Evolutionary conservation across 768 basidiomycete genomes (phyloP).

Genomic region (Panaeolus papilionaceus): DNA sequence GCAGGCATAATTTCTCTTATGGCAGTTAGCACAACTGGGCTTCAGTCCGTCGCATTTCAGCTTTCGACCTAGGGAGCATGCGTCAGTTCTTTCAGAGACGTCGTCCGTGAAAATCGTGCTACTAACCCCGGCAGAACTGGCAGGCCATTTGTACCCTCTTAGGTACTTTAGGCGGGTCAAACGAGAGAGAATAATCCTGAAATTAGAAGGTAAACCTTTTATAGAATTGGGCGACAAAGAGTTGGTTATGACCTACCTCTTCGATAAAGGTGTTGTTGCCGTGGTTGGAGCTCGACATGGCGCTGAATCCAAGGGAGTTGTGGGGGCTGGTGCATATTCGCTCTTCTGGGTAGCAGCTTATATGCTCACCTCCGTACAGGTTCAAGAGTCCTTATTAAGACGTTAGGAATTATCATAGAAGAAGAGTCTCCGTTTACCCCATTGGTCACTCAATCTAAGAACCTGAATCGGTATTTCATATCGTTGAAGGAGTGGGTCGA

Average conservation of each 20-base stretch:
- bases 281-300: neutral
- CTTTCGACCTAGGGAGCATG: constrained; percentile 57
- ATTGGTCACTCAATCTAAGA: neutral
- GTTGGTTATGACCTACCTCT: neutral
- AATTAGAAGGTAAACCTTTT: neutral
- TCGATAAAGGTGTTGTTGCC: neutral
- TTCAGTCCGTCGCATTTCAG: constrained; percentile 74
- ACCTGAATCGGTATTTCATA: constrained; percentile 2
- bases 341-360: neutral
- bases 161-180: constrained; percentile 26
- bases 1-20: constrained; percentile 63
- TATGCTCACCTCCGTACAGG: neutral
- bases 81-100: neutral
- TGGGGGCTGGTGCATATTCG: neutral
- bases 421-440: neutral
- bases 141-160: constrained; percentile 74
- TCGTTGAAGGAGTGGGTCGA: neutral
- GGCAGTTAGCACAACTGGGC: constrained; percentile 72
- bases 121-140: constrained; percentile 70
- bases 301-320: neutral
- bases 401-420: neutral
- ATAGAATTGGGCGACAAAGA: neutral
- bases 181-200: neutral
- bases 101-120: constrained; percentile 1
- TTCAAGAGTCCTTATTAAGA: neutral